Evolutionary conservation across 208 protist genomes (phyloP).

Genomic region (Angomonas ambiguus): DNA sequence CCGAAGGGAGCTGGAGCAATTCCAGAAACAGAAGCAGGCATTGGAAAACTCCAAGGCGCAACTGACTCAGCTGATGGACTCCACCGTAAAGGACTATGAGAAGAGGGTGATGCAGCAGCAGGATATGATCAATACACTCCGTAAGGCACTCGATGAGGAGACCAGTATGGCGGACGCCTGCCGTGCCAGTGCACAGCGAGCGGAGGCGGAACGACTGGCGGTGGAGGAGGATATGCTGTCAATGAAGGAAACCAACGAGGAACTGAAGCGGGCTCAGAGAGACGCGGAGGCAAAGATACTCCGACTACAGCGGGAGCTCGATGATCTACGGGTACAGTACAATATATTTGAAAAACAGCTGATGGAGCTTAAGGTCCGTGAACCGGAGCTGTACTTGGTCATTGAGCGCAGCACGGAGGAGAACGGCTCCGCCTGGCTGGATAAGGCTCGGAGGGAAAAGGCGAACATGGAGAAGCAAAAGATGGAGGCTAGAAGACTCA

Average conservation of each 20-base stretch:
- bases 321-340: conserved; percentile 45
- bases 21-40: neutral
- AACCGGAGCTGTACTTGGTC: conserved; percentile 53
- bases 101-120: conserved; percentile 57
- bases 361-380: conserved; percentile 22
- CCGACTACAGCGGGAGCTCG: conserved; percentile 32
- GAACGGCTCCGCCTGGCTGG: conserved; percentile 34
- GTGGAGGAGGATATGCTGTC: conserved; percentile 30
- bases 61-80: conserved; percentile 21
- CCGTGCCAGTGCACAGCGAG: conserved; percentile 27
- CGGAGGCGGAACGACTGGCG: conserved; percentile 28
- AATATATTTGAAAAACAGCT: conserved; percentile 38
- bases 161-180: conserved; percentile 40
- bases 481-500: conserved; percentile 38
- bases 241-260: conserved; percentile 19
- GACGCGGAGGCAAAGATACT: conserved; percentile 12
- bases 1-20: conserved; percentile 17
- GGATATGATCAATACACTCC: conserved; percentile 47
- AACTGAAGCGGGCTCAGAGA: conserved; percentile 16
- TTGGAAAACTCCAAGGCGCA: conserved; percentile 15
- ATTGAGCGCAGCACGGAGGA: conserved; percentile 40
- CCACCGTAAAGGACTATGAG: conserved; percentile 40
- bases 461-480: conserved; percentile 48
- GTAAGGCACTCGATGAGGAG: conserved; percentile 53
- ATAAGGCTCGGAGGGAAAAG: conserved; percentile 50